Conservation (phyloP, 2,329 filamentous ascomycete species). For the Nemania bipapillata region DNA sequence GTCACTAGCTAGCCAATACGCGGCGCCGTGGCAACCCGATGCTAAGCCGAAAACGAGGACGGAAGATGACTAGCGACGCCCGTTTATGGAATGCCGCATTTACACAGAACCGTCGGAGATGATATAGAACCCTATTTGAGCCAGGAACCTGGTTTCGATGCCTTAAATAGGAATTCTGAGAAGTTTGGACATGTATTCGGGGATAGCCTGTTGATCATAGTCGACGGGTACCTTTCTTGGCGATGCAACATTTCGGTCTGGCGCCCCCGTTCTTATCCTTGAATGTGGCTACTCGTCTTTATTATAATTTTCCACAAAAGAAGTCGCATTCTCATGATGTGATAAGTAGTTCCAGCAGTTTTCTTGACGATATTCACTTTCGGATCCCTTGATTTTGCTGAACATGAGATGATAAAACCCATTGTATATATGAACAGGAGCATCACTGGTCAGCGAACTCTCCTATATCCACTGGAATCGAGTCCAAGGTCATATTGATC, state of each 20-base stretch:
- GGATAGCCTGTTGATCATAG: not conserved
- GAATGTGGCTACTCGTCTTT: not conserved
- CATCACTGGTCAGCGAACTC: not conserved
- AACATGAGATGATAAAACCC: not conserved
- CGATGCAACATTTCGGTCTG: conserved; percentile 19
- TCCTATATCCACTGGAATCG: not conserved
- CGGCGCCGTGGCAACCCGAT: conserved; percentile 1
- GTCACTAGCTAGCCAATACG: not conserved
- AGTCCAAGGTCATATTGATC: not conserved
- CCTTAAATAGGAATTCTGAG: not conserved
- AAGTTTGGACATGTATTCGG: not conserved
- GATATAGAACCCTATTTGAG: not conserved
- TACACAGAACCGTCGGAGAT: conserved; percentile 1
- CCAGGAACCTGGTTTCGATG: not conserved
- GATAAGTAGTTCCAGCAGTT: not conserved
- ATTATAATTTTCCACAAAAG: conserved; percentile 34
- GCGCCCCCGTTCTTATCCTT: conserved; percentile 1
- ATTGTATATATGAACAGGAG: conserved; percentile 13
- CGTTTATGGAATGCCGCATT: conserved; percentile 15
- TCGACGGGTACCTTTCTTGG: conserved; percentile 28
- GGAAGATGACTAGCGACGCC: conserved; percentile 20
- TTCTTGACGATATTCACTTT: conserved; percentile 1
- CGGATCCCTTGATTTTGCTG: not conserved
- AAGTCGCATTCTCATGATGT: not conserved
- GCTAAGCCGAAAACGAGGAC: conserved; percentile 32